These are phyloP conservation scores for Luvunga scandens DNA, from an alignment of 345 rosid genomes.

Conservation along the genomic window DNA sequence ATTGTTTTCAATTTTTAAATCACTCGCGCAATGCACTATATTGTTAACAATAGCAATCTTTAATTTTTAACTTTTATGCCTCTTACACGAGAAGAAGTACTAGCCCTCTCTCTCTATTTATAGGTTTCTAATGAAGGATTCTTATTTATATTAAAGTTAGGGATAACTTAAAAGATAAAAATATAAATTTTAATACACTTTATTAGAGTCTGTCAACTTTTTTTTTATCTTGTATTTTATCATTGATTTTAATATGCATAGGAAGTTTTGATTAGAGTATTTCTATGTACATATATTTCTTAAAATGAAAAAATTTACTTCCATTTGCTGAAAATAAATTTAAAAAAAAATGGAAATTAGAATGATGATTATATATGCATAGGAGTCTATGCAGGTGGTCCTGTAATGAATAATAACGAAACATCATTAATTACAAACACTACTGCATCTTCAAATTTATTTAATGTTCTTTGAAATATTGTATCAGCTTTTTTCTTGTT, in stretches of 20 bases:
- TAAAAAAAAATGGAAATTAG: neutral
- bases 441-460: neutral
- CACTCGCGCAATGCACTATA: neutral
- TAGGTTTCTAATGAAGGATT: too few species aligned
- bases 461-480: neutral
- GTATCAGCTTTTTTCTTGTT: neutral
- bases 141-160: too few species aligned
- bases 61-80: neutral
- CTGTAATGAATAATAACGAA: neutral
- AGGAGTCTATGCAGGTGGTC: neutral
- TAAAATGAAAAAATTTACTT: too few species aligned
- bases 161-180: too few species aligned
- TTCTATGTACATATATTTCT: too few species aligned
- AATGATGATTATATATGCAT: neutral
- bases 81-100: neutral
- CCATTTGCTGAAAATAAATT: too few species aligned
- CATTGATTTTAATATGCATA: too few species aligned
- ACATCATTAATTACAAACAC: neutral
- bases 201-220: too few species aligned
- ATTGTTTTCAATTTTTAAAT: neutral
- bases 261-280: too few species aligned
- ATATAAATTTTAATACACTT: accelerated
- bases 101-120: too few species aligned
- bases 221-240: too few species aligned
- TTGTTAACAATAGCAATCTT: neutral